phyloP scores from a whole-genome alignment of 106 monocot species.

The Allium sativum region DNA sequence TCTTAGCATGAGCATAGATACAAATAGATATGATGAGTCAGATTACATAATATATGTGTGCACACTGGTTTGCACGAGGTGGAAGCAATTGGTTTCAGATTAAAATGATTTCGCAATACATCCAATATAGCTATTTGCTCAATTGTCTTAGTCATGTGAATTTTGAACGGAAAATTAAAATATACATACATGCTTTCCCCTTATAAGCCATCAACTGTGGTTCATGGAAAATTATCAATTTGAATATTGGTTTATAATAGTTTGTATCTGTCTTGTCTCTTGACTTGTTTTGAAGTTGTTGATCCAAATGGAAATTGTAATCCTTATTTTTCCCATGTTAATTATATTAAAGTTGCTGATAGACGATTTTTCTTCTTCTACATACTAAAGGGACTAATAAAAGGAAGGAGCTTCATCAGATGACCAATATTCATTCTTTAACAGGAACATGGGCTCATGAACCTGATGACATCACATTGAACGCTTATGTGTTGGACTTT shows the following conservation, averaged over 20 bases:
- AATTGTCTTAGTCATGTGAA: no score
- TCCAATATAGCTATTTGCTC: no score
- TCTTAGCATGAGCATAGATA: no score
- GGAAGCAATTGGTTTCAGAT: background rate
- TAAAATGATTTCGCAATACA: background rate
- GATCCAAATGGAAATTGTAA: no score
- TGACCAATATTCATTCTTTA: slow-evolving; percentile 20
- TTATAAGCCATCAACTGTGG: no score
- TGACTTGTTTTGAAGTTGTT: background rate
- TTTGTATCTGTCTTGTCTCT: background rate
- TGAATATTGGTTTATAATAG: background rate
- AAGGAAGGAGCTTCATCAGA: slow-evolving; percentile 85
- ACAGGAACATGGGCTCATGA: slow-evolving; percentile 73
- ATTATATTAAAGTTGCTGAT: background rate
- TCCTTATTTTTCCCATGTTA: no score
- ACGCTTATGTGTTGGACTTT: slow-evolving; percentile 67
- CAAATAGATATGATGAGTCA: no score
- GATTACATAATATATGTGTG: no score
- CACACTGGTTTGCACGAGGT: background rate
- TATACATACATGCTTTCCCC: no score
- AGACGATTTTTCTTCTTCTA: background rate
- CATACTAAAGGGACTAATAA: slow-evolving; percentile 67
- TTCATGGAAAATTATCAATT: background rate
- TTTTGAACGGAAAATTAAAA: no score
- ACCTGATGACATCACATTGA: slow-evolving; percentile 29